Conservation (phyloP, 192 early-diverging fungal species). For the Rhizoclosmatium globosum region DNA sequence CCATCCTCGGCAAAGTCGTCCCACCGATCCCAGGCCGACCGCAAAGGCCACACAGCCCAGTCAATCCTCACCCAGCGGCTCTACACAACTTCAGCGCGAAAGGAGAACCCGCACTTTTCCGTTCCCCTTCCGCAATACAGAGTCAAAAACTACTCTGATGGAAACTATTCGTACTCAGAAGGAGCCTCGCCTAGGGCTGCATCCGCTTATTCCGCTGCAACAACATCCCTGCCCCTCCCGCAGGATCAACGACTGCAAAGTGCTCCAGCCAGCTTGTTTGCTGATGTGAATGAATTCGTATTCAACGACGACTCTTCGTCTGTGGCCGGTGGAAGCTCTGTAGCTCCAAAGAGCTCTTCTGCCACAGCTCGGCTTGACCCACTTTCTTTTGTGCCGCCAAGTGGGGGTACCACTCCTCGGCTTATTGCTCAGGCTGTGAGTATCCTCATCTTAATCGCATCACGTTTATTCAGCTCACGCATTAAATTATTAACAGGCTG, state of each 20-base stretch:
- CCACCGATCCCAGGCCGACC: background rate
- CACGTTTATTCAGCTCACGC: background rate
- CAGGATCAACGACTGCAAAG: background rate
- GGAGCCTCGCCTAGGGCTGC: background rate
- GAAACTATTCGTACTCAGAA: background rate
- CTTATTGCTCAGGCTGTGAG: conserved; percentile 10
- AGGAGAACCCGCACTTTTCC: conserved; percentile 30
- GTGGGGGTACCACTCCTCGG: background rate
- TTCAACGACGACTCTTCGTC: background rate
- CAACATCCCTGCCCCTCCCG: background rate
- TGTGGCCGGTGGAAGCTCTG: background rate
- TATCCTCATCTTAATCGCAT: background rate
- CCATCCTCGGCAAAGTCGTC: background rate
- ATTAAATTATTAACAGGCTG: background rate
- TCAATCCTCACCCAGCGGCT: conserved; percentile 28
- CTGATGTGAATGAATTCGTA: background rate
- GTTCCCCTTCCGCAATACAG: background rate
- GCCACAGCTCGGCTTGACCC: background rate
- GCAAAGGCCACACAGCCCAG: background rate
- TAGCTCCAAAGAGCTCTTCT: background rate
- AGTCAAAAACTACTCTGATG: background rate
- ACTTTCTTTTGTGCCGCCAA: background rate
- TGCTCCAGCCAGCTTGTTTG: background rate
- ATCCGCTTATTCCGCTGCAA: background rate
- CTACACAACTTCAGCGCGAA: conserved; percentile 27